Evolutionary conservation across 768 basidiomycete genomes (phyloP), one percentile per base, ranked within the genome.

Genomic region (Mrakia frigida): DNA sequence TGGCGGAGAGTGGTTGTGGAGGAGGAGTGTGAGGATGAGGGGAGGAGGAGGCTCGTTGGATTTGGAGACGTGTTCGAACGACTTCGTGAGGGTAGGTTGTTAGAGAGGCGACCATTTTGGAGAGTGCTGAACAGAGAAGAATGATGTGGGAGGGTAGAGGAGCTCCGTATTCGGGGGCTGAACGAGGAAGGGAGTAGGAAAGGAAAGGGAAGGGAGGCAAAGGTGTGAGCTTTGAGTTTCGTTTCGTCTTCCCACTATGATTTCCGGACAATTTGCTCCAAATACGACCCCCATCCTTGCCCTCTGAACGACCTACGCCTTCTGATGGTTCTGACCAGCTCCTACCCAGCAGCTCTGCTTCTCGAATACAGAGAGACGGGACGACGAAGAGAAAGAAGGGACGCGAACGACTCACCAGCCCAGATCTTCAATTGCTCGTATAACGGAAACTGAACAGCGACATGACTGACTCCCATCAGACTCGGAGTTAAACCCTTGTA

Each of bases 61-160:
- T 95, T 84, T 99, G 97, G 68, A 98, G 84, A 7, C 96, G 89
- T n/a, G 97, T 98, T n/a, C 97, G 91, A 50, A 99, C 87, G 61
- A 99, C 97, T 56, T 99, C 97, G 84, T 99, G 97, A 0, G 97
- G 97, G 83, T 99, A 99, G 46, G 97, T 98, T 52, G 91, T 92
- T 28, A 98, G 85, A 25, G 94, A 94, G 11, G 97, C 97, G 1
- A 92, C 90, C 92, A 98, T 97, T 83, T 99, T 99, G 31, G 94
- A 91, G 37, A 89, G 84, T n/a, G 92, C 93, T 25, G 93, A 95
- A 85, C 94, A 98, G 28, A 90, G 83, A 23, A 99, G 89, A 79
- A 98, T 95, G 31, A 89, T 82, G 23, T 81, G 79, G 18, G 88
- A 87, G 1, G 88, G 84, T 16, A 94, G 83, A 2, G 83, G 81